Evolutionary conservation across 495 filamentous ascomycete genomes (phyloP), one percentile per base, ranked within the genome.

Genomic region (Penicillium mononematosum): DNA sequence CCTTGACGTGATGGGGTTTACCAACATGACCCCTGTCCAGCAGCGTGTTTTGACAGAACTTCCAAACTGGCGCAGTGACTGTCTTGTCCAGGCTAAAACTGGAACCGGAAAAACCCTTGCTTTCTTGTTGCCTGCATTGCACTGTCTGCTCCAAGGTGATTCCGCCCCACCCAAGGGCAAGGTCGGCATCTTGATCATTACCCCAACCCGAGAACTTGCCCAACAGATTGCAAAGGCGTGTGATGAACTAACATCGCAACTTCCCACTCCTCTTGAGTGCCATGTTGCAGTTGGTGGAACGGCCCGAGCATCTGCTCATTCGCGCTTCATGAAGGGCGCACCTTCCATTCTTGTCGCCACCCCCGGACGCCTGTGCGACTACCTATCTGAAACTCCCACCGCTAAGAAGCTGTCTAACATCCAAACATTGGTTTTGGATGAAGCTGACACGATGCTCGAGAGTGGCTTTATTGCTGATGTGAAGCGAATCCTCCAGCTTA

Each of bases 21-120:
- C 69, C 12, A 66, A 58, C 61, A 82, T 84, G 81, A 81, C 81
- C 1, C 78, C 82, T 7, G 82, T 85, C 32, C 82, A 85, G 56
- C 74, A 80, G 24, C 75, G 78, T 56, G 81, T 83, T 27, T 59
- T 85, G 62, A 72, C 63, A 2, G 72, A 77, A 44, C 72, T 85
- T 20, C 81, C 82, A 20, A 70, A 59, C 32, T 76, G 77, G 71
- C 71, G 70, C 53, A 76, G 71, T 55, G 81, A 83, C 63, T 83
- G 79, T 45, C 72, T 80, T 16, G 89, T 89, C 41, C 89, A 92
- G 75, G 89, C 89, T 55, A 90, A 87, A 68, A 93, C 89, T n/a
- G 89, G 89, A 62, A 92, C 89, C 5, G 89, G 89, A 56, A 93
- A 93, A 68, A 93, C 89, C 1, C 77, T 91, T 38, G 89, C 87